These are phyloP conservation scores for Thielaviopsis musarum DNA, from an alignment of 2,329 filamentous ascomycete genomes.

Conservation along the genomic window DNA sequence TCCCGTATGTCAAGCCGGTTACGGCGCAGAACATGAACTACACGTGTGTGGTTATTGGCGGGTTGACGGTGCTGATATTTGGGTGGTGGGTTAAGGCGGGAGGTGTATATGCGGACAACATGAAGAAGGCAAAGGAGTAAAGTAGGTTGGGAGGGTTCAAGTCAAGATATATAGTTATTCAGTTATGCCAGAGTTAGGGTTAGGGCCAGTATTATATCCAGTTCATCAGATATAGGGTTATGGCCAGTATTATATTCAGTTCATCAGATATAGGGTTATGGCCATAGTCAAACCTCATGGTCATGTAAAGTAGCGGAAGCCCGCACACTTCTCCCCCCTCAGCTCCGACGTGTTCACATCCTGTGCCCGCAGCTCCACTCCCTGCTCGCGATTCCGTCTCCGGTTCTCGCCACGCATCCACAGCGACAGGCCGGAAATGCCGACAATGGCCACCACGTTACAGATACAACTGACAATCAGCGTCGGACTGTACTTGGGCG, in stretches of 20 bases:
- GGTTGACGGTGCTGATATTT: constrained; percentile 20
- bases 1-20: constrained; percentile 26
- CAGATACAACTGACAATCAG: constrained; percentile 24
- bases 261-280: too few relatives aligned
- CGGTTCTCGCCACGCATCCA: constrained; percentile 30
- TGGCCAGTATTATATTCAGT: too few relatives aligned
- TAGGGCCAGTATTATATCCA: too few relatives aligned
- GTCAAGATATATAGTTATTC: too few relatives aligned
- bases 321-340: constrained; percentile 22
- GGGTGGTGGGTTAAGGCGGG: constrained; percentile 28
- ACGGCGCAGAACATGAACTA: constrained; percentile 24
- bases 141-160: too few relatives aligned
- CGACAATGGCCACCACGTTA: constrained; percentile 25
- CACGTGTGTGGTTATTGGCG: constrained; percentile 29
- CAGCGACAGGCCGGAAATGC: constrained; percentile 22
- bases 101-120: constrained; percentile 21
- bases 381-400: constrained; percentile 22
- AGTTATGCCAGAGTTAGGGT: too few relatives aligned
- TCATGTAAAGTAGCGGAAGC: constrained; percentile 24
- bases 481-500: constrained; percentile 31
- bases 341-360: constrained; percentile 25
- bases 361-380: constrained; percentile 19
- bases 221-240: too few relatives aligned
- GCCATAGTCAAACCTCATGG: too few relatives aligned
- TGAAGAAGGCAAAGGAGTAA: constrained; percentile 21